Evolutionary conservation across 352 stramenopile genomes (phyloP).

Genomic region (Phytophthora crassamura): DNA sequence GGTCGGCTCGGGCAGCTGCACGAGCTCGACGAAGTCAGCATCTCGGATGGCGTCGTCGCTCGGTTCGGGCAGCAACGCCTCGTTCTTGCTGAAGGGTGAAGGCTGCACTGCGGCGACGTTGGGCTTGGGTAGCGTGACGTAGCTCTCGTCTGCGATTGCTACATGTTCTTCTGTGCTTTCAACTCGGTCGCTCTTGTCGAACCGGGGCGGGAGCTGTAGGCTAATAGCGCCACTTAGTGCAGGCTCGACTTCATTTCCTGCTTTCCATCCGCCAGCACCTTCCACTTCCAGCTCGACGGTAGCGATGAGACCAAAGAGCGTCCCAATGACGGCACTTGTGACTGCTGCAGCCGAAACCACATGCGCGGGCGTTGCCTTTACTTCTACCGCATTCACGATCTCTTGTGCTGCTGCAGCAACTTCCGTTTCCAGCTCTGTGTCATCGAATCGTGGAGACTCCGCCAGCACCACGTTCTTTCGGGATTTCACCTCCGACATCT

Average conservation of each 20-base stretch:
- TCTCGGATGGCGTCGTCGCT: slow-evolving; percentile 18
- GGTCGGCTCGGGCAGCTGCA: slow-evolving; percentile 24
- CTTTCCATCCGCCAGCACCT: slow-evolving; percentile 1
- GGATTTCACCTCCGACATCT: too few relatives aligned
- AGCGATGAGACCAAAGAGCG: slow-evolving; percentile 24
- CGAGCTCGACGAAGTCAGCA: slow-evolving; percentile 27
- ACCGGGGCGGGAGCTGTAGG: neutral
- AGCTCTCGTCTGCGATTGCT: neutral
- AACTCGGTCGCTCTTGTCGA: neutral
- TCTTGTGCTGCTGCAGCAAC: slow-evolving; percentile 13
- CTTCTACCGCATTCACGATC: slow-evolving; percentile 21
- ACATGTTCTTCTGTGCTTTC: neutral
- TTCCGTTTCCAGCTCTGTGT: slow-evolving; percentile 14
- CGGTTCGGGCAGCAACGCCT: neutral
- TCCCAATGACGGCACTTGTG: slow-evolving; percentile 26
- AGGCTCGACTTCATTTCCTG: neutral
- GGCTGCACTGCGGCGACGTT: neutral
- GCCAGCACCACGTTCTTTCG: neutral
- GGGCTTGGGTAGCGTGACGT: neutral
- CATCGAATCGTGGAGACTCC: neutral
- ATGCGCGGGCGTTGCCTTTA: slow-evolving; percentile 13
- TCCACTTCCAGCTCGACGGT: slow-evolving; percentile 21
- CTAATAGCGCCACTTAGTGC: neutral
- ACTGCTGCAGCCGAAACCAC: slow-evolving; percentile 31
- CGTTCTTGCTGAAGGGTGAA: neutral